Conservation (phyloP, 257 asterid genomes). For the Cynanchum wilfordii region DNA sequence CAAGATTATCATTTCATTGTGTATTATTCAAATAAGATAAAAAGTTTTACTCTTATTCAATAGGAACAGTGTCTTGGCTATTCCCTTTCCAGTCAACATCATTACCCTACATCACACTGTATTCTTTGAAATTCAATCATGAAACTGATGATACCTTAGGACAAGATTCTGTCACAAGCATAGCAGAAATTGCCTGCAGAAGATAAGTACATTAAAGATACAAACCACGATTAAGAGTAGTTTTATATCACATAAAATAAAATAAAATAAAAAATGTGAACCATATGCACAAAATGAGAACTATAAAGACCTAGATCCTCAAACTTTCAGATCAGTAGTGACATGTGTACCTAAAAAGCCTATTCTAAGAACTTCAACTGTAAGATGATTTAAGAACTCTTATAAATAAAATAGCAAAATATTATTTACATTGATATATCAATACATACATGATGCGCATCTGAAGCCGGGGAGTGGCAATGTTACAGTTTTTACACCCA, state of each 20-base stretch:
- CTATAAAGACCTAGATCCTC: constrained; percentile 84
- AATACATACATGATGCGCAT: constrained; percentile 86
- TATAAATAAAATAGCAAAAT: not conserved
- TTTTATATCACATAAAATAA: no score
- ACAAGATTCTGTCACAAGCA: constrained; percentile 99
- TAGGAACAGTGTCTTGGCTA: not conserved
- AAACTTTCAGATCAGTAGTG: constrained; percentile 97
- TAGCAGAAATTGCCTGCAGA: constrained; percentile 87
- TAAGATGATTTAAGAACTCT: constrained; percentile 7
- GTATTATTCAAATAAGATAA: not conserved
- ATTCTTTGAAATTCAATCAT: not conserved
- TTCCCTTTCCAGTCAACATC: not conserved
- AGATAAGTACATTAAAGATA: not conserved
- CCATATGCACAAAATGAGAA: constrained; percentile 4
- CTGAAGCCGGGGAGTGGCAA: constrained; percentile 94
- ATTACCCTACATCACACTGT: not conserved
- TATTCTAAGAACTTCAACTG: constrained; percentile 95
- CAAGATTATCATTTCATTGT: not conserved
- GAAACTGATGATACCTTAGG: constrained; percentile 74
- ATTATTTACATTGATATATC: constrained; percentile 4
- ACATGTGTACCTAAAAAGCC: constrained; percentile 98
- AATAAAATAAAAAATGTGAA: not conserved
- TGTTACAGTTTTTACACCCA: constrained; percentile 91
- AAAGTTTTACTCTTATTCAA: not conserved
- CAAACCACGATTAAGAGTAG: not conserved